A percentile compares a stretch with the other conserved stretches of the same genome.
These are phyloP conservation scores for Apiosordaria backusii DNA, from an alignment of 495 filamentous ascomycete genomes.

Conservation along the genomic window DNA sequence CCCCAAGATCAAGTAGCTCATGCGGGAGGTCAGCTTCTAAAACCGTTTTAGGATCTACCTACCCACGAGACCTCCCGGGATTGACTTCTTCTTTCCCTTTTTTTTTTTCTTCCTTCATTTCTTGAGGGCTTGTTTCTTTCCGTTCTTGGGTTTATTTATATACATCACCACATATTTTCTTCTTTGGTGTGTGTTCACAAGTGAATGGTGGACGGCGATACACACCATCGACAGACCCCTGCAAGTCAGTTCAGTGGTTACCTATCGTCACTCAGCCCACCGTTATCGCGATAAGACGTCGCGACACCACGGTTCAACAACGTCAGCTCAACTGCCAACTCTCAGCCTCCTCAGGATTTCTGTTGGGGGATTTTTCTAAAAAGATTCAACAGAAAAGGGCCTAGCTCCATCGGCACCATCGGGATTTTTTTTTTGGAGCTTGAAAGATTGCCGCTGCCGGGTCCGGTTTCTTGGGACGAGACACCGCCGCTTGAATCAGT, in stretches of 20 bases:
- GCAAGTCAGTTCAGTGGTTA: neutral
- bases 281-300: neutral
- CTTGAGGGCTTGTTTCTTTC: too few relatives aligned
- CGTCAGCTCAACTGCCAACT: neutral
- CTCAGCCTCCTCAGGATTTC: neutral
- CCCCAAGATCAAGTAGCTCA: neutral
- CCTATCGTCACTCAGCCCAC: neutral
- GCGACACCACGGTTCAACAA: neutral
- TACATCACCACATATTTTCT: neutral
- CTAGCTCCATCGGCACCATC: neutral
- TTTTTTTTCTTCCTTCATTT: neutral
- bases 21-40: neutral
- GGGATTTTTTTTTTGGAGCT: neutral
- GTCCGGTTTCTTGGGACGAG: neutral
- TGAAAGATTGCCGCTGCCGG: neutral
- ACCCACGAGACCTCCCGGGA: neutral
- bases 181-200: neutral
- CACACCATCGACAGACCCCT: neutral
- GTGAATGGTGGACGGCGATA: neutral
- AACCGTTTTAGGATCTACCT: neutral
- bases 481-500: neutral
- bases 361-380: neutral
- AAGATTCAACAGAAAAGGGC: neutral
- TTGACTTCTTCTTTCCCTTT: neutral
- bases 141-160: too few relatives aligned